Evolutionary conservation across 495 filamentous ascomycete genomes (phyloP).

Genomic region (Penicillium psychrofluorescens): DNA sequence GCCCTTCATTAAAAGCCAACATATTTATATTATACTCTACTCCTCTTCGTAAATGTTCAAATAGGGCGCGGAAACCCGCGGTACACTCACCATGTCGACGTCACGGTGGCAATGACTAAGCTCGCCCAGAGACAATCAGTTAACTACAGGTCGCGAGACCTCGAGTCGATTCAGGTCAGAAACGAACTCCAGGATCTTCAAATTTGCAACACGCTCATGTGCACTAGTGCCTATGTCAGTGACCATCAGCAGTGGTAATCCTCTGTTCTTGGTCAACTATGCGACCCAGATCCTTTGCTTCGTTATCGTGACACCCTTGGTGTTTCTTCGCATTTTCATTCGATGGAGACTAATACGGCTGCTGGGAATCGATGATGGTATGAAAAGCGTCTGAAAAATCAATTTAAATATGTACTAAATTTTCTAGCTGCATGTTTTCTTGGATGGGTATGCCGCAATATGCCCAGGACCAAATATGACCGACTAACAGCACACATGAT

Average conservation of each 20-base stretch:
- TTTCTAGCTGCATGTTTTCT: not conserved
- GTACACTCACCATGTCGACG: too few species aligned
- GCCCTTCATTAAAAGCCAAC: too few species aligned
- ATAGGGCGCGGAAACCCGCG: too few species aligned
- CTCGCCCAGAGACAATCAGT: too few species aligned
- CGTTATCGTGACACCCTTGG: conserved; percentile 2
- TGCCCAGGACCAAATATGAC: not conserved
- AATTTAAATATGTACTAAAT: not conserved
- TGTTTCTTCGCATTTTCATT: conserved; percentile 3
- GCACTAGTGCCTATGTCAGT: not conserved
- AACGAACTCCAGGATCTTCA: too few species aligned
- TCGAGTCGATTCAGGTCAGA: too few species aligned
- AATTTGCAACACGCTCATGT: too few species aligned
- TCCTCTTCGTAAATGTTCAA: too few species aligned
- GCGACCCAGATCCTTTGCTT: conserved; percentile 8
- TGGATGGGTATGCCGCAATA: not conserved
- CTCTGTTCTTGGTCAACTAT: conserved; percentile 4
- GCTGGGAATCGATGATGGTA: conserved; percentile 8
- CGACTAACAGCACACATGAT: not conserved
- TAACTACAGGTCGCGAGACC: too few species aligned
- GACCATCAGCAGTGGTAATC: conserved; percentile 1
- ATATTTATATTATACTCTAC: too few species aligned
- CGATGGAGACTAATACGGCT: conserved; percentile 3
- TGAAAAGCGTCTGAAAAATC: not conserved
- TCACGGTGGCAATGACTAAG: too few species aligned